phyloP scores from a whole-genome alignment of 2,329 filamentous ascomycete species.

The Herpotrichia juniperi region DNA sequence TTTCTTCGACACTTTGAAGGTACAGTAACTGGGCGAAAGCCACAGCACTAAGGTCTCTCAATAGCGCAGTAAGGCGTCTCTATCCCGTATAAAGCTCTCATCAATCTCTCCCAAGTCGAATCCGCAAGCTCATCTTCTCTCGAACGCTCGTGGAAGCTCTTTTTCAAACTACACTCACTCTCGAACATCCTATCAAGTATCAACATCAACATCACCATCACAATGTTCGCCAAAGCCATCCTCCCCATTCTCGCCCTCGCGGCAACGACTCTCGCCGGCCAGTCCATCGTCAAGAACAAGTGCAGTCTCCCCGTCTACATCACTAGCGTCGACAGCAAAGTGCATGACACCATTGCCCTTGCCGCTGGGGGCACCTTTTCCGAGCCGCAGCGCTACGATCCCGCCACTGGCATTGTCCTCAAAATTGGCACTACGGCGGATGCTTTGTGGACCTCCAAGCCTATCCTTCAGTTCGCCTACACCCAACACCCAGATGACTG shows the following conservation, averaged over 20 bases:
- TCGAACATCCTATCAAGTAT: neutral
- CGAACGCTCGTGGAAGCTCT: neutral
- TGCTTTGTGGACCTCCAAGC: neutral
- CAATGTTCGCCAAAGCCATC: conserved; percentile 9
- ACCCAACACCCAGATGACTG: conserved; percentile 4
- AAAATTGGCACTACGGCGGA: conserved; percentile 9
- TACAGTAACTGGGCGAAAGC: neutral
- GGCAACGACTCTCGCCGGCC: conserved; percentile 2
- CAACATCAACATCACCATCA: conserved; percentile 1
- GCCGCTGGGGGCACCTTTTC: conserved; percentile 1
- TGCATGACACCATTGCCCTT: neutral
- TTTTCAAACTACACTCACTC: neutral
- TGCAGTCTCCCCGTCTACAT: conserved; percentile 8
- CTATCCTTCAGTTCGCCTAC: conserved; percentile 7
- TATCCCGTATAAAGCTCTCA: neutral
- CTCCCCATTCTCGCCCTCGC: conserved; percentile 8
- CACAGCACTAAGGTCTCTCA: neutral
- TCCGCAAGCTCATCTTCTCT: neutral
- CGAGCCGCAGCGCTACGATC: conserved; percentile 9
- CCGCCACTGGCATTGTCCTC: conserved; percentile 14
- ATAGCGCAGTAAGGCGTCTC: neutral
- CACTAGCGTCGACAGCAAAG: neutral
- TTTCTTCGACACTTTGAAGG: neutral
- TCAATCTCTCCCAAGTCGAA: neutral
- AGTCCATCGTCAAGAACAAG: conserved; percentile 13